A percentile compares a stretch with the other conserved stretches of the same genome.
phyloP scores from a whole-genome alignment of 176 grass and related monocot genomes.

The Aechmea fasciata region DNA sequence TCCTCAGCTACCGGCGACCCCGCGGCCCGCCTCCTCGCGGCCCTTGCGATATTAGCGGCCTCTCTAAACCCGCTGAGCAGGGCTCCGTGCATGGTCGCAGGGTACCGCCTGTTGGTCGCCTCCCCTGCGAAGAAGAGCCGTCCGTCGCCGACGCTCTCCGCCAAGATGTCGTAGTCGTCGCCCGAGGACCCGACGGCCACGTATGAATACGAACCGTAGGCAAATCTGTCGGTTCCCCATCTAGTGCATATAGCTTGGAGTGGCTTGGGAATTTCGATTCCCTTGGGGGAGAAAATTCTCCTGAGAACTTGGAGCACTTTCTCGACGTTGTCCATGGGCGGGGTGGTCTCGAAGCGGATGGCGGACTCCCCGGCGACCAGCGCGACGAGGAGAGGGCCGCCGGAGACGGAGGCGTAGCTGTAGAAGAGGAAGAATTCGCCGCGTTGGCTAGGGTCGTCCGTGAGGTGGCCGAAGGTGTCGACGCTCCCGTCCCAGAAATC shows the following conservation, averaged over 20 bases:
- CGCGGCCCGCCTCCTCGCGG: constrained; percentile 49
- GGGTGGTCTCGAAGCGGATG: constrained; percentile 61
- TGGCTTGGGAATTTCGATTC: constrained; percentile 74
- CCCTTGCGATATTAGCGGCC: constrained; percentile 77
- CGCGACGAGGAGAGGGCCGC: constrained; percentile 79
- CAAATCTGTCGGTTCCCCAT: constrained; percentile 82
- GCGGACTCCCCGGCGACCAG: constrained; percentile 96
- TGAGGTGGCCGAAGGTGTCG: constrained; percentile 96
- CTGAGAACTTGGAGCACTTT: constrained; percentile 64
- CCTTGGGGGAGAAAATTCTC: constrained; percentile 81
- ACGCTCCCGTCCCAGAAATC: constrained; percentile 84
- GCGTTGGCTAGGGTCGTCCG: constrained; percentile 52
- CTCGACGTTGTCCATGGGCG: constrained; percentile 50
- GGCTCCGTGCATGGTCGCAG: constrained; percentile 97
- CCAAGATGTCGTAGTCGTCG: constrained; percentile 96
- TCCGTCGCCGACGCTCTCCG: constrained; percentile 56
- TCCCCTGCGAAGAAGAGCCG: constrained; percentile 96
- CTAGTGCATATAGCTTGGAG: constrained; percentile 84
- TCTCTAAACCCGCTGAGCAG: constrained; percentile 93
- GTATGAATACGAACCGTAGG: constrained; percentile 92
- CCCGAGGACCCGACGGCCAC: constrained; percentile 79
- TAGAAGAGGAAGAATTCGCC: constrained; percentile 95
- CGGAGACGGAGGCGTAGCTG: constrained; percentile 88
- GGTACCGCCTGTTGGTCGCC: constrained; percentile 87
- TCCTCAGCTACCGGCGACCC: constrained; percentile 14